Percentiles rank a stretch among this genome's conserved stretches.
Evolutionary conservation across 768 basidiomycete genomes (phyloP).

Genomic region (Pisolithus orientalis): DNA sequence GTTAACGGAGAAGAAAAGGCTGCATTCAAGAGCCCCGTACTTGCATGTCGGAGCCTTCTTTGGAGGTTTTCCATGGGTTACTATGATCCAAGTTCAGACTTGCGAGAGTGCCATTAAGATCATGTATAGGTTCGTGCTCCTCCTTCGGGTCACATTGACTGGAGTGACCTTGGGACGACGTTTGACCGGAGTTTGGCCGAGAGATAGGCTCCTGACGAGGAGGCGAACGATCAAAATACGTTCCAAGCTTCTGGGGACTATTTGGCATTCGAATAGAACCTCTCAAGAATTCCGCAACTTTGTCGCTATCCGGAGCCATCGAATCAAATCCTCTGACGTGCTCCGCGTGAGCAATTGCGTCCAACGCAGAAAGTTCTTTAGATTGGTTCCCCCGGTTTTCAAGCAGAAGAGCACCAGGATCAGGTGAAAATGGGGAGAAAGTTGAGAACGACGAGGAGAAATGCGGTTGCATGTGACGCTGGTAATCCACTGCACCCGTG

Average conservation of each 20-base stretch:
- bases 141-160: conserved; percentile 20
- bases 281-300: conserved; percentile 26
- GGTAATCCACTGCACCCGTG: conserved; percentile 10
- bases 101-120: conserved; percentile 72
- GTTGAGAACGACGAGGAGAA: conserved; percentile 41
- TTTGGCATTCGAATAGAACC: conserved; percentile 40
- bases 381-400: conserved; percentile 31
- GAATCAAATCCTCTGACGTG: conserved; percentile 46
- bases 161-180: conserved; percentile 19
- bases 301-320: conserved; percentile 29
- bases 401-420: conserved; percentile 47
- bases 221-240: conserved; percentile 41
- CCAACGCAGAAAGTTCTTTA: conserved; percentile 30
- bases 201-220: conserved; percentile 47
- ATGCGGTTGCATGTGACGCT: conserved; percentile 16
- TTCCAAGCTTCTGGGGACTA: conserved; percentile 38
- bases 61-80: conserved; percentile 27
- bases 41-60: conserved; percentile 15
- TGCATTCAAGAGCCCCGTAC: conserved; percentile 11
- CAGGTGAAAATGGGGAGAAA: conserved; percentile 62
- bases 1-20: no score
- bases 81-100: conserved; percentile 59
- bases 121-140: conserved; percentile 53
- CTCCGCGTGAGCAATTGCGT: conserved; percentile 41
- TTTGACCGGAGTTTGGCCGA: conserved; percentile 47